Evolutionary conservation across 2,329 filamentous ascomycete genomes (phyloP), one percentile per base, ranked within the genome.

Genomic region (Chlorencoelia australis): DNA sequence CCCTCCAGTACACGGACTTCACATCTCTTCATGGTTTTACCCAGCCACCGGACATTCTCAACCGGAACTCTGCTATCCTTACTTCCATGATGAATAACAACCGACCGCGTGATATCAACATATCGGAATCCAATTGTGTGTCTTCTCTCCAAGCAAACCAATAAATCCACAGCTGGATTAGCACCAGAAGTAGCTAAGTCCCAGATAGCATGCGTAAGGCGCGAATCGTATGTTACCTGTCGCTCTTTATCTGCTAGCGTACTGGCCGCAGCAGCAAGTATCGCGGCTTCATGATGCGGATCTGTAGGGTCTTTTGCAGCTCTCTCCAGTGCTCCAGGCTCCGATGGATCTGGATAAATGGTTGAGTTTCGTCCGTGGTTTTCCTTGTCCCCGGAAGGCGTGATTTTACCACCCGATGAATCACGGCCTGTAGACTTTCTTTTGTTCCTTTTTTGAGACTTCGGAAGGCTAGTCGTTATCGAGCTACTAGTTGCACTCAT

Each of bases 91-190:
- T 95, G 89, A 46, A 98, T 94, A 16, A 95, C 81, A 0, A 96
- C 83, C 0, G 85, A 75, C 7, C 87, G 75, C 5, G 82, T 93
- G 47, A 98, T 94, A 56, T 98, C 91, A 13, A 94, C 89, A 55
- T 98, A 98, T 33, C 88, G 78, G 63, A 98, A 98, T 0, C 91
- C 91, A 50, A 98, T 94, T 0, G 83, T 79, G 51, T 94, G 86
- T 18, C 84, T 75, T 15, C 91, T 77, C 59, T 98, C 91, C 2
- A 98, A 69, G 55, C 91, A 98, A 5, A 95, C 83, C 1, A 98
- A 67, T 13, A 98, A 65, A 58, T 98, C 91, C 0, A 94, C 85
- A 1, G 91, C 89, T 0, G 91, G 91, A 55, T 98, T 96, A 2
- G 88, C 87, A 33, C 88, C 82, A 1, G 80, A 81, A 0, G 89